phyloP scores from a whole-genome alignment of 2,329 filamentous ascomycete species.

The Pyrenophora teres region DNA sequence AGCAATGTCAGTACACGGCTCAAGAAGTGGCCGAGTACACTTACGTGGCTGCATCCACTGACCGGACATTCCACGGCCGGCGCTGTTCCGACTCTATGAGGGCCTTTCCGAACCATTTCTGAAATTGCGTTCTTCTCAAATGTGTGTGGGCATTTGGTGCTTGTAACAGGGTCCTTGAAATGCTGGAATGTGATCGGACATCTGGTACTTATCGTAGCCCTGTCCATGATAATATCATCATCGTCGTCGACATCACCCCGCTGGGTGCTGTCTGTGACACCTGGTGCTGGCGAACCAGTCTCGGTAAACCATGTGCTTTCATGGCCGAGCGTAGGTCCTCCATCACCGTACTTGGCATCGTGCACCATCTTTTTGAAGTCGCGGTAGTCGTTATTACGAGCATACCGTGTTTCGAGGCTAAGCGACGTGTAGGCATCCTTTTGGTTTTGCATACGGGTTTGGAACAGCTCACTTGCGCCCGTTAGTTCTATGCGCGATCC shows the following conservation, averaged over 20 bases:
- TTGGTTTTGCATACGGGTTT: conserved; percentile 45
- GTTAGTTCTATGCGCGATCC: conserved; percentile 39
- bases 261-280: conserved; percentile 42
- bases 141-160: conserved; percentile 69
- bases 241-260: conserved; percentile 54
- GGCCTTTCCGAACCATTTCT: conserved; percentile 53
- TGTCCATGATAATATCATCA: conserved; percentile 70
- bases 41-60: conserved; percentile 63
- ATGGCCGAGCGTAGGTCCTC: conserved; percentile 59
- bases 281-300: conserved; percentile 51
- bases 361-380: conserved; percentile 66
- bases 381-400: conserved; percentile 63
- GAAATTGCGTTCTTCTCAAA: conserved; percentile 71
- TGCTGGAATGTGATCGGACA: conserved; percentile 70
- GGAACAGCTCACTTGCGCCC: conserved; percentile 46
- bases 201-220: conserved; percentile 67
- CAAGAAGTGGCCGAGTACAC: background rate
- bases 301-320: conserved; percentile 67
- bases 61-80: conserved; percentile 63
- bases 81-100: conserved; percentile 29
- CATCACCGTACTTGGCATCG: conserved; percentile 62
- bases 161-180: conserved; percentile 70
- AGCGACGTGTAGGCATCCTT: conserved; percentile 52
- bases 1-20: conserved; percentile 3
- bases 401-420: conserved; percentile 55